Percentiles rank a stretch among this genome's conserved stretches.
These are phyloP conservation scores for Aureobasidium sp. DNA, from an alignment of 2,329 filamentous ascomycete genomes.

Conservation along the genomic window DNA sequence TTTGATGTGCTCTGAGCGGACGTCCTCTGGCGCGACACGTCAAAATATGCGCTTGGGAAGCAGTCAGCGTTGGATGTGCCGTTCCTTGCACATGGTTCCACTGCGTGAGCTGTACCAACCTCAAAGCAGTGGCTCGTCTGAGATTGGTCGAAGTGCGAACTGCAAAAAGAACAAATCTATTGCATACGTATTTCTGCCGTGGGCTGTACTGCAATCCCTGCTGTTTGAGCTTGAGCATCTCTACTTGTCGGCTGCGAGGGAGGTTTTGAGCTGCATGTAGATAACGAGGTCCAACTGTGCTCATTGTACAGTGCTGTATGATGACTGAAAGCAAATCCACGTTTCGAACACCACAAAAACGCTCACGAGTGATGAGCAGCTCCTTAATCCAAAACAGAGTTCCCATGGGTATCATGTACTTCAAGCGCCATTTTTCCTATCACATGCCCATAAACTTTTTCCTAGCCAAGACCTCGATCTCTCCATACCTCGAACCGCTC, in stretches of 20 bases:
- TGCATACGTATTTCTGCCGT: background rate
- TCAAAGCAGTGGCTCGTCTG: background rate
- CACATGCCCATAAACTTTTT: background rate
- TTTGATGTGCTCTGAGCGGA: background rate
- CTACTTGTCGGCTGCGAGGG: background rate
- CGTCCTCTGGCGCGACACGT: background rate
- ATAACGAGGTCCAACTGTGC: background rate
- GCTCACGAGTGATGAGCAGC: background rate
- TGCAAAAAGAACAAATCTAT: background rate
- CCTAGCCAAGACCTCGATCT: background rate
- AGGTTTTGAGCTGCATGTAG: background rate
- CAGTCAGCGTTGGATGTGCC: conserved; percentile 5
- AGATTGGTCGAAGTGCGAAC: background rate
- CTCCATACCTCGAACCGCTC: background rate
- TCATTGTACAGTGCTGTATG: background rate
- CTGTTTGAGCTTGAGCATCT: background rate
- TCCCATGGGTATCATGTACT: conserved; percentile 4
- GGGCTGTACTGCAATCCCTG: background rate
- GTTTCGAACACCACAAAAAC: background rate
- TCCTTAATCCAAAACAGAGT: background rate
- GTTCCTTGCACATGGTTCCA: conserved; percentile 5
- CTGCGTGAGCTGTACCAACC: background rate
- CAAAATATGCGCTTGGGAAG: background rate
- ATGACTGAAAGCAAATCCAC: background rate
- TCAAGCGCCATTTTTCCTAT: background rate